phyloP scores from a whole-genome alignment of 495 filamentous ascomycete species.

The Penicillium pulvis region DNA sequence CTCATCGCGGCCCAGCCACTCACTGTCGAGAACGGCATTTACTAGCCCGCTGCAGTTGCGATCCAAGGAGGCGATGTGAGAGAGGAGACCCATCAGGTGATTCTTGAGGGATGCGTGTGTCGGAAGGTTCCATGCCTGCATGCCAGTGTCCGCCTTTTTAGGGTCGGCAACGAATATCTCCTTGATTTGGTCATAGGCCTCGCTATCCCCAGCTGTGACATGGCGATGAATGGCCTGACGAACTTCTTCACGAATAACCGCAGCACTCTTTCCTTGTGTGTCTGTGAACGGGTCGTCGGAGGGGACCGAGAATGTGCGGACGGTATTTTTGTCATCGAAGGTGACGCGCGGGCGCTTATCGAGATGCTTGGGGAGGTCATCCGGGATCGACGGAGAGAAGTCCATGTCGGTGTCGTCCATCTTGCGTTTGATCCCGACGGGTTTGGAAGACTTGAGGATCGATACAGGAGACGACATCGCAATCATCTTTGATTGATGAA shows the following conservation, averaged over 20 bases:
- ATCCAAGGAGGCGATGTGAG: conserved; percentile 68
- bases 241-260: conserved; percentile 69
- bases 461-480: conserved; percentile 39
- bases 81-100: conserved; percentile 78
- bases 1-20: conserved; percentile 85
- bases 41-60: conserved; percentile 75
- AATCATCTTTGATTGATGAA: conserved; percentile 37
- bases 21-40: conserved; percentile 66
- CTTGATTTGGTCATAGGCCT: conserved; percentile 73
- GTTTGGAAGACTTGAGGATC: conserved; percentile 46
- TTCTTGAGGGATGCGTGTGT: conserved; percentile 61
- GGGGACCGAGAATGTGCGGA: conserved; percentile 36
- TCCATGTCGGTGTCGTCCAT: conserved; percentile 44
- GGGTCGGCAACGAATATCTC: conserved; percentile 60
- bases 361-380: conserved; percentile 43
- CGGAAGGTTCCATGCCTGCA: conserved; percentile 38
- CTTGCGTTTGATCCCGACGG: conserved; percentile 39
- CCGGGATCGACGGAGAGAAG: conserved; percentile 40
- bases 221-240: conserved; percentile 71
- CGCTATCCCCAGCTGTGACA: conserved; percentile 60
- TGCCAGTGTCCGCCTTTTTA: conserved; percentile 45
- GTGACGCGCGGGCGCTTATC: conserved; percentile 69
- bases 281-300: conserved; percentile 13
- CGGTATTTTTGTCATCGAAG: conserved; percentile 72
- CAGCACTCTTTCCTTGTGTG: conserved; percentile 59